phyloP scores from a whole-genome alignment of 2,329 filamentous ascomycete species.

The Curvularia lunata region DNA sequence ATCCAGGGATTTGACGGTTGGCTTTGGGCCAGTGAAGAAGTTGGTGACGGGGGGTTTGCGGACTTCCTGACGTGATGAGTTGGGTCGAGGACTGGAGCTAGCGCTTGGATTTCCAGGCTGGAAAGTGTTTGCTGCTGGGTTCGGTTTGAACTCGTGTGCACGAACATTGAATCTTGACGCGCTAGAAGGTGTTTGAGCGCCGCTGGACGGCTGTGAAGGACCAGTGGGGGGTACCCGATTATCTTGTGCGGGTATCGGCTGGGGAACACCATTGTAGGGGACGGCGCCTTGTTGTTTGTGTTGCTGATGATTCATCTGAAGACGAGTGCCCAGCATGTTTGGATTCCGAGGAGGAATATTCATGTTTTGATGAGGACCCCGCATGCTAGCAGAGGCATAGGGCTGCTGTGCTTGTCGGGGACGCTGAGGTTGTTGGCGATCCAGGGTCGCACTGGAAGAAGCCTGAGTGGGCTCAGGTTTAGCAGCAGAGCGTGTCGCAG shows the following conservation, averaged over 20 bases:
- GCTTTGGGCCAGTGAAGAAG: conserved; percentile 74
- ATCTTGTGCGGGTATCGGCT: conserved; percentile 67
- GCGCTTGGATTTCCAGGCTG: conserved; percentile 70
- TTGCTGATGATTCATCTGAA: conserved; percentile 60
- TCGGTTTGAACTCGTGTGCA: conserved; percentile 82
- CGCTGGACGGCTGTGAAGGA: conserved; percentile 62
- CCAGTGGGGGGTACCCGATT: conserved; percentile 75
- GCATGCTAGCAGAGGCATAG: conserved; percentile 55
- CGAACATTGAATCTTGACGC: conserved; percentile 65
- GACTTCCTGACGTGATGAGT: conserved; percentile 43
- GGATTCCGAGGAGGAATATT: conserved; percentile 50
- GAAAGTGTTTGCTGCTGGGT: conserved; percentile 79
- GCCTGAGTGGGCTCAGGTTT: conserved; percentile 42
- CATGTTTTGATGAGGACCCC: conserved; percentile 52
- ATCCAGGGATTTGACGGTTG: conserved; percentile 59
- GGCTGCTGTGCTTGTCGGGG: conserved; percentile 47
- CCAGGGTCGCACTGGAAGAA: conserved; percentile 42
- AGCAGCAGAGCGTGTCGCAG: conserved; percentile 38
- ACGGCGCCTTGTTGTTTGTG: conserved; percentile 53
- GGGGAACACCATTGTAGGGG: conserved; percentile 58
- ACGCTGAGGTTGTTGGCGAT: conserved; percentile 57
- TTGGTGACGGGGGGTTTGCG: conserved; percentile 47
- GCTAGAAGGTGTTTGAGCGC: conserved; percentile 61
- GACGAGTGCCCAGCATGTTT: conserved; percentile 58
- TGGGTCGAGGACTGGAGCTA: conserved; percentile 73